Evolutionary conservation across 345 rosid genomes (phyloP), one percentile per base, ranked within the genome.

Genomic region (Kernera saxatilis): DNA sequence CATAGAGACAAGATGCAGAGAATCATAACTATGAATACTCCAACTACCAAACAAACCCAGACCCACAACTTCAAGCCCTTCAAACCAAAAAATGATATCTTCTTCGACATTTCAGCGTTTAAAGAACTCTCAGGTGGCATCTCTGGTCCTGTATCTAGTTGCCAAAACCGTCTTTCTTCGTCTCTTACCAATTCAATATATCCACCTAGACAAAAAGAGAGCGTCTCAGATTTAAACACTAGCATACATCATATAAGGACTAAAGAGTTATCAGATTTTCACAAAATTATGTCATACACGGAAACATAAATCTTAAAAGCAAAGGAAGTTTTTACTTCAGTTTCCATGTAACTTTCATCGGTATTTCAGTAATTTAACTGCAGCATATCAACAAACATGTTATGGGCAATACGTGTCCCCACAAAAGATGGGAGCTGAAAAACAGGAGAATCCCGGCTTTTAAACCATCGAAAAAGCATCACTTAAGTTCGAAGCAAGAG

Each of bases 11-110:
- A 67, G 72, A 90, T 69, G 60, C 89, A 84, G 65, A 91, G 96
- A 81, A 94, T 91, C 78, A 85, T 82, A 72, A 94, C 77, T 49
- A 94, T 88, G 81, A 88, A 89, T 21, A 74, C 82, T 57, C 86
- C 93, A 40, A 94, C 96, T 8, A 85, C 81, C 69, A 88, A 63
- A 45, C 97, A 87, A 30, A 94, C 86, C 86, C 93, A 79, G 53
- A 89, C 97, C 97, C 97, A 94, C 49, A 91, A 72, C 66, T 91
- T 88, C 46, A 94, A 76, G 67, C 99, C 98, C 70, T 89, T 94
- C 25, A 94, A 72, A 82, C 99, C 99, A 67, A 94, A 84, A 78
- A 91, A 59, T 5, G 89, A 77, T 22, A 94, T 86, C 82, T 81
- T 94, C 85, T 83, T 84, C 2, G 97, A 86, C 65, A 94, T 76